Evolutionary conservation across 768 basidiomycete species (phyloP).

Genomic region (Tricholoma sp.): DNA sequence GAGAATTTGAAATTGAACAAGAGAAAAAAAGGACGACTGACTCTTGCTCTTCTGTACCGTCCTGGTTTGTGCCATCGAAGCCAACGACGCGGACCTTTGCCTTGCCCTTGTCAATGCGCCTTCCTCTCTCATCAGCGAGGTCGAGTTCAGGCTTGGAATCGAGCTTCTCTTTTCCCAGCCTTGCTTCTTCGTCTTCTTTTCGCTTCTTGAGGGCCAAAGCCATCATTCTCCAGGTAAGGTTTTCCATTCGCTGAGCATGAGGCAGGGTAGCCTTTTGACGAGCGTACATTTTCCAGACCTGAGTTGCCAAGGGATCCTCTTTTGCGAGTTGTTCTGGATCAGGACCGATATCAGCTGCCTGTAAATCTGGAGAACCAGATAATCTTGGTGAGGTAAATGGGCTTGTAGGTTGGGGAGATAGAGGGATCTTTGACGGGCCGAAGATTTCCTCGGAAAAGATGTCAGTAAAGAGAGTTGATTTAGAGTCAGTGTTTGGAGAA

Average conservation of each 20-base stretch:
- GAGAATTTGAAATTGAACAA: neutral
- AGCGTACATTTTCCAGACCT: slow-evolving; percentile 97
- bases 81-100: slow-evolving; percentile 73
- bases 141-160: slow-evolving; percentile 9
- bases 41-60: slow-evolving; percentile 70
- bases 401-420: slow-evolving; percentile 41
- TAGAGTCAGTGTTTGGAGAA: slow-evolving; percentile 46
- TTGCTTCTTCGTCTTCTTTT: slow-evolving; percentile 55
- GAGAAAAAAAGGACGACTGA: slow-evolving; percentile 31
- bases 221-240: slow-evolving; percentile 99
- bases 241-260: slow-evolving; percentile 95
- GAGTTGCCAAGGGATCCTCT: slow-evolving; percentile 89
- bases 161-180: slow-evolving; percentile 14
- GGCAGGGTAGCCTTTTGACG: slow-evolving; percentile 86
- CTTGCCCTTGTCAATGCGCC: slow-evolving; percentile 79
- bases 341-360: slow-evolving; percentile 33
- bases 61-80: slow-evolving; percentile 74
- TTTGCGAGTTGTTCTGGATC: slow-evolving; percentile 67
- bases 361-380: slow-evolving; percentile 67
- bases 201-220: slow-evolving; percentile 88
- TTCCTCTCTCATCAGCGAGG: slow-evolving; percentile 51
- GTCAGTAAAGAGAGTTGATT: slow-evolving; percentile 62
- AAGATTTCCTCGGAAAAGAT: slow-evolving; percentile 72
- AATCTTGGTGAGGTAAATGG: slow-evolving; percentile 61
- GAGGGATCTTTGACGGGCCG: slow-evolving; percentile 24